Conservation (phyloP, 805 yeast genomes). For the Cyberlindnera maritima region DNA sequence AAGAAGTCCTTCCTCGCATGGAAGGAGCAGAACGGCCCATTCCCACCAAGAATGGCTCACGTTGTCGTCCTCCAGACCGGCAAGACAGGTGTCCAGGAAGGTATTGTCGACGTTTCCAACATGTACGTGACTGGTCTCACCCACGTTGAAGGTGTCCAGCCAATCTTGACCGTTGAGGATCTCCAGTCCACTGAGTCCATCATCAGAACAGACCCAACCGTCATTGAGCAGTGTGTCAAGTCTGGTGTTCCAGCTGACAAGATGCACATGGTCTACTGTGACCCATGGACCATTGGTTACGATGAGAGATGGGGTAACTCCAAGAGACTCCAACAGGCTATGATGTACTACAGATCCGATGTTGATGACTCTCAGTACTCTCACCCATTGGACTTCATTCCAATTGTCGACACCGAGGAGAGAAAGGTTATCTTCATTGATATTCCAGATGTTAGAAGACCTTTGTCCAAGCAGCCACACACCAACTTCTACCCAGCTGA, state of each 20-base stretch:
- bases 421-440: constrained; percentile 70
- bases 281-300: constrained; percentile 69
- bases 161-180: constrained; percentile 71
- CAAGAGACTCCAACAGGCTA: constrained; percentile 75
- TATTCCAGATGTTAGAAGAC: constrained; percentile 72
- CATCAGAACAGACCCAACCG: constrained; percentile 67
- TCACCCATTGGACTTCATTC: constrained; percentile 75
- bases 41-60: constrained; percentile 68
- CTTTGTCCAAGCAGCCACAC: constrained; percentile 64
- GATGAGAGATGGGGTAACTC: constrained; percentile 79
- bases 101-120: constrained; percentile 57
- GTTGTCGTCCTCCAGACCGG: constrained; percentile 60
- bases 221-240: constrained; percentile 67
- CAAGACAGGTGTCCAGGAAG: constrained; percentile 64
- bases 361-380: constrained; percentile 74
- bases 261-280: constrained; percentile 53
- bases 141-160: constrained; percentile 61
- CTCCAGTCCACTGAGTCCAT: constrained; percentile 59
- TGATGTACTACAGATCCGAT: constrained; percentile 71
- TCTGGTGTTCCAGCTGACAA: constrained; percentile 60
- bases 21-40: constrained; percentile 58
- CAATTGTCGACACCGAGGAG: constrained; percentile 73
- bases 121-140: constrained; percentile 45
- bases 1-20: constrained; percentile 61
- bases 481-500: constrained; percentile 69